Conservation (phyloP, 129 eudicot genomes). For the Lonicera japonica region DNA sequence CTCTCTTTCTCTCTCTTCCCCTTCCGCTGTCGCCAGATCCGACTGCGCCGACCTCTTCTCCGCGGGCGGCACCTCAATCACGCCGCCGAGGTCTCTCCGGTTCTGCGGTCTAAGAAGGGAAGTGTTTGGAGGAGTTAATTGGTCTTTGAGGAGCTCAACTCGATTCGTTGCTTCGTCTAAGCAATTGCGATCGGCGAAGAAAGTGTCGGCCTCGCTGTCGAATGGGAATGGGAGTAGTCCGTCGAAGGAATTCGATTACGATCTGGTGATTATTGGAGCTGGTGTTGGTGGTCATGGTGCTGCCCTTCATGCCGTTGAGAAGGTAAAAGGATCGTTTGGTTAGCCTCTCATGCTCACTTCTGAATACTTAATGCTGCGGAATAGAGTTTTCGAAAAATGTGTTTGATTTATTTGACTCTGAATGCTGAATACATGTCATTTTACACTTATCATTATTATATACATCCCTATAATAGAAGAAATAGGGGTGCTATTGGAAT, state of each 20-base stretch:
- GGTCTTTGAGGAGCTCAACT: slow-evolving; percentile 11
- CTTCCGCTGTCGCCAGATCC: slow-evolving; percentile 43
- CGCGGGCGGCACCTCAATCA: slow-evolving; percentile 14
- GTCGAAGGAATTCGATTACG: slow-evolving; percentile 64
- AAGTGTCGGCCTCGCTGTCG: slow-evolving; percentile 42
- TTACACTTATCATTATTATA: too few species aligned
- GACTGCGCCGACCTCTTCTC: background rate
- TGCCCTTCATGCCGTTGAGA: slow-evolving; percentile 97
- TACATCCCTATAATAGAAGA: too few species aligned
- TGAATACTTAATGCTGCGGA: too few species aligned
- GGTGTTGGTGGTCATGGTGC: slow-evolving; percentile 99
- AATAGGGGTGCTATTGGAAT: too few species aligned
- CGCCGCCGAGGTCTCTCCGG: slow-evolving; percentile 49
- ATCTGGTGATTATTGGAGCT: slow-evolving; percentile 92
- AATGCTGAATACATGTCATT: too few species aligned
- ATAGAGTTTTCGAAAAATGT: too few species aligned
- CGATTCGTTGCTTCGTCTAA: slow-evolving; percentile 15
- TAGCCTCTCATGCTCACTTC: too few species aligned
- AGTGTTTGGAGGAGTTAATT: slow-evolving; percentile 26
- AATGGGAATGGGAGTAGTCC: slow-evolving; percentile 54
- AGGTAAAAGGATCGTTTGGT: slow-evolving; percentile 33
- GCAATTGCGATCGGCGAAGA: slow-evolving; percentile 22
- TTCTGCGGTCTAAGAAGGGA: slow-evolving; percentile 76
- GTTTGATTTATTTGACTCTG: too few species aligned
- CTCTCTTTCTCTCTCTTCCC: slow-evolving; percentile 52